Base-by-base conservation (phyloP, 2,329 filamentous ascomycete genomes). In the Onygena corvina region DNA sequence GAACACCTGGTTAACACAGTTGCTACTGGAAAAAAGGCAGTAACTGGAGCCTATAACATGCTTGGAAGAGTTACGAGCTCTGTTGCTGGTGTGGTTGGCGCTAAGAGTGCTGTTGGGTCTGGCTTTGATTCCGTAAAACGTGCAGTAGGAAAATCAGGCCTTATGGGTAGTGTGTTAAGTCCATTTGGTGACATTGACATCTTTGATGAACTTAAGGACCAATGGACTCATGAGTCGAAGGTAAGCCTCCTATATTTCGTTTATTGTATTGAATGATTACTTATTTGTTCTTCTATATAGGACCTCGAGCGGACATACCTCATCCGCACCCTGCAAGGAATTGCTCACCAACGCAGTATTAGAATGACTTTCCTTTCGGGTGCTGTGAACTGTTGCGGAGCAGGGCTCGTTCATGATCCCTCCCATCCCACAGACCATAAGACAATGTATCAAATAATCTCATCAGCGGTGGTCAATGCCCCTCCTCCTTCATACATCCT, bases 381-480 rank as follows among this genome's bases (percentile, higher is more conserved):
- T 61, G 84, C 64, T 60, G 90, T 96, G 64, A 92, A 90, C 66
- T 84, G 81, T 59, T 89, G 86, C 56, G 92, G 92, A 56, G 92
- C 92, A 18, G 92, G 92, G 51, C 77, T 98, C 8, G 81, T 98
- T 1, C 92, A 98, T 67, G 92, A 98, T 67, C 92, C 92, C 0
- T 77, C 84, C 16, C 86, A 92, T 64, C 90, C 90, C 0, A 81
- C 80, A 33, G 88, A 96, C 67, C 88, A 96, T 75, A 98, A 96
- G 70, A 95, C 92, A 23, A 98, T 98, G 90, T 98, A 96, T 70
- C 92, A 98, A 66, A 77, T 98, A 64, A 95, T 96, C 64, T 83
- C 89, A 1, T 89, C 88, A 2, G 82, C 88, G 4, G 86, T 98
- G 53, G 90, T 96, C 49, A 93, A 94, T 42, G 84, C 85, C 0